Conservation (phyloP, 257 asterid species). For the Catharanthus roseus region DNA sequence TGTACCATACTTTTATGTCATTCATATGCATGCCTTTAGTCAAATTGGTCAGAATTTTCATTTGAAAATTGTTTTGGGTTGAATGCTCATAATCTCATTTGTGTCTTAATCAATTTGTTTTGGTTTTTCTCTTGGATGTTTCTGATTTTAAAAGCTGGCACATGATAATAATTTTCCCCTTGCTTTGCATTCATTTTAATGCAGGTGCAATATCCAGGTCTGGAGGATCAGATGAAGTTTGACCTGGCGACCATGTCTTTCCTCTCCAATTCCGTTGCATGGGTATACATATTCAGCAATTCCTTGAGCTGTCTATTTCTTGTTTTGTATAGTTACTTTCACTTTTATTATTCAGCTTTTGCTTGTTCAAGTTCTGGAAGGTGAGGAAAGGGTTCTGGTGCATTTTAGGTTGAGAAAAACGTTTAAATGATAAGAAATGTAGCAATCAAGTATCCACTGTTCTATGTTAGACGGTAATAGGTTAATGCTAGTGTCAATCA, state of each 20-base stretch:
- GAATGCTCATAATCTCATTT: neutral
- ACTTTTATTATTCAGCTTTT: neutral
- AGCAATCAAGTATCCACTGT: neutral
- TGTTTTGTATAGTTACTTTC: neutral
- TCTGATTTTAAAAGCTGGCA: constrained; percentile 11
- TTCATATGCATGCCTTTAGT: neutral
- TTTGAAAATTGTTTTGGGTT: neutral
- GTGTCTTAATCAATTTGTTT: neutral
- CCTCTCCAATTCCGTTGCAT: constrained; percentile 59
- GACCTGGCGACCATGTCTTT: constrained; percentile 75
- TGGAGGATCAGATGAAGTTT: constrained; percentile 75
- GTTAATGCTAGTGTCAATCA: neutral
- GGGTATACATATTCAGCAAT: constrained; percentile 43
- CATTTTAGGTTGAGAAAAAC: neutral
- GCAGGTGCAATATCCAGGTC: constrained; percentile 95
- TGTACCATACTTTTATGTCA: neutral
- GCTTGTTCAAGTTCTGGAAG: neutral
- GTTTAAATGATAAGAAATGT: neutral
- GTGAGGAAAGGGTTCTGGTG: neutral
- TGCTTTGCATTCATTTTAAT: constrained; percentile 14
- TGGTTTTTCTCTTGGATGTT: constrained; percentile 9
- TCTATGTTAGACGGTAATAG: neutral
- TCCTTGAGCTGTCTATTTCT: neutral
- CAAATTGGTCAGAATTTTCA: neutral
- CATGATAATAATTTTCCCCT: constrained; percentile 10